Evolutionary conservation across 2,329 filamentous ascomycete species (phyloP).

Genomic region (Cytospora mali): DNA sequence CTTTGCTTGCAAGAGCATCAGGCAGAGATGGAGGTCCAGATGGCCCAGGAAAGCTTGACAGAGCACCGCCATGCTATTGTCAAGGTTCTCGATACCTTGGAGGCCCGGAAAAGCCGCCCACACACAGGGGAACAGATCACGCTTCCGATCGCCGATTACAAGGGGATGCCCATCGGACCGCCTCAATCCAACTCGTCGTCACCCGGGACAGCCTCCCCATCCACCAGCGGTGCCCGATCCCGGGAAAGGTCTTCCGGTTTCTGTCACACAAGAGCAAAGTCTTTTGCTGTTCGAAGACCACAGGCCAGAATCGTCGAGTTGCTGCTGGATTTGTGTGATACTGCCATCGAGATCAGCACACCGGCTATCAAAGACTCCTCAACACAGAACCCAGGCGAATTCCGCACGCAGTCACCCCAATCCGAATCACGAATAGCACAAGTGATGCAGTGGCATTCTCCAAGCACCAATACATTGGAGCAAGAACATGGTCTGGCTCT

Average conservation of each 20-base stretch:
- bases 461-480: constrained; percentile 85
- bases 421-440: constrained; percentile 95
- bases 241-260: constrained; percentile 71
- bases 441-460: constrained; percentile 95
- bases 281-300: constrained; percentile 88
- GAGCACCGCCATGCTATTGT: constrained; percentile 96
- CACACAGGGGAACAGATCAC: constrained; percentile 56
- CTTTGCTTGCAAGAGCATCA: constrained; percentile 93
- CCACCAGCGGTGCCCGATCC: constrained; percentile 72
- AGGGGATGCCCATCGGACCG: constrained; percentile 81
- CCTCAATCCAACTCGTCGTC: constrained; percentile 71
- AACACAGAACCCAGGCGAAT: constrained; percentile 68
- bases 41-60: constrained; percentile 87
- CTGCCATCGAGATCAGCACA: constrained; percentile 90
- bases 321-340: constrained; percentile 92
- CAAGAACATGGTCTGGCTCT: constrained; percentile 88
- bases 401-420: constrained; percentile 91
- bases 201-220: constrained; percentile 70
- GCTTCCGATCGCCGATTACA: constrained; percentile 75
- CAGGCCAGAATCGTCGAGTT: constrained; percentile 93
- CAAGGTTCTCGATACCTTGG: constrained; percentile 88
- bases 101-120: constrained; percentile 72
- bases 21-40: constrained; percentile 96
- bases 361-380: constrained; percentile 87
- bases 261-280: constrained; percentile 79